Percentiles rank a stretch among this genome's conserved stretches.
Conservation (phyloP, 306 rosid genomes). For the Acmispon strigosus region DNA sequence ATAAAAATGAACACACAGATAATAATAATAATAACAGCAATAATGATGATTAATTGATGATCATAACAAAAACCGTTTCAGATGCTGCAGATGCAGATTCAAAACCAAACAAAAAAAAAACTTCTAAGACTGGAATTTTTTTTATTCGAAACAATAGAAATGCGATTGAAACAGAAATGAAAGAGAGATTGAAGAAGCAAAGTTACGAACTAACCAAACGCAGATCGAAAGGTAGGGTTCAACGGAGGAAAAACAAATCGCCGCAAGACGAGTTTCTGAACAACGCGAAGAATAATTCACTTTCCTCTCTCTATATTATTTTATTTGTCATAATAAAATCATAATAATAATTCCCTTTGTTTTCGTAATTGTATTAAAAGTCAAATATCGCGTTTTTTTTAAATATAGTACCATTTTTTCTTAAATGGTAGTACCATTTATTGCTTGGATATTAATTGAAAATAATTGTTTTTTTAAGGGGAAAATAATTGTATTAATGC, state of each 20-base stretch:
- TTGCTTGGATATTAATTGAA: no score
- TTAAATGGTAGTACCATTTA: no score
- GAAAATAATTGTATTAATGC: no score
- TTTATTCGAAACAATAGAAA: not conserved
- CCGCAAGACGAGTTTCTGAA: not conserved
- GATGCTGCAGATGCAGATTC: conserved; percentile 1
- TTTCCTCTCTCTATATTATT: not conserved
- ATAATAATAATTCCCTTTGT: not conserved
- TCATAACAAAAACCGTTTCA: not conserved
- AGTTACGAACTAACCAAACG: not conserved
- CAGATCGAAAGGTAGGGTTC: conserved; percentile 1
- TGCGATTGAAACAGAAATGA: not conserved
- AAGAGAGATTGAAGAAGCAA: not conserved
- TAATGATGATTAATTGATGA: not conserved
- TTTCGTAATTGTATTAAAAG: not conserved
- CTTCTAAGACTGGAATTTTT: not conserved
- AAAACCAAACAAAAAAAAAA: not conserved
- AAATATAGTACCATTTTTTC: no score
- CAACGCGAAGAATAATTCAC: not conserved
- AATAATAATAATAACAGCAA: not conserved
- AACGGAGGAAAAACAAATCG: not conserved
- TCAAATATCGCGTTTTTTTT: not conserved
- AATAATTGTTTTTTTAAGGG: no score
- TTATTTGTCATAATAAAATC: not conserved
- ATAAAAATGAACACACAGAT: not conserved